Evolutionary conservation across 2,329 filamentous ascomycete species (phyloP).

Genomic region (Basipetospora chlamydospora): DNA sequence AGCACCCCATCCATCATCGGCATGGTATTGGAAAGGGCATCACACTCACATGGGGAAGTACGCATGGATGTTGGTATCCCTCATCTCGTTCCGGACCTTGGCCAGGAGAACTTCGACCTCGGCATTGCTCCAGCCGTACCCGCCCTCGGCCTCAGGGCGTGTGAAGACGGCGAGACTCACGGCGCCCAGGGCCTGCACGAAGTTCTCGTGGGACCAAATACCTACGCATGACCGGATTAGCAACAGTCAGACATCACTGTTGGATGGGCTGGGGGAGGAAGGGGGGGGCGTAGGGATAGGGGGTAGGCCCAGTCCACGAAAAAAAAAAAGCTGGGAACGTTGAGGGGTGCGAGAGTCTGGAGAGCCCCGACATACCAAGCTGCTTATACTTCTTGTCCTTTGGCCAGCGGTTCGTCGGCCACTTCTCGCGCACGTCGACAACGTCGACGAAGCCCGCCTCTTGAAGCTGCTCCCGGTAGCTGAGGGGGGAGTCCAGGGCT

Average conservation of each 20-base stretch:
- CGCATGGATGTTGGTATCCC: constrained; percentile 15
- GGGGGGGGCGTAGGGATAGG: no score
- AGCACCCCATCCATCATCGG: no score
- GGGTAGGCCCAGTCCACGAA: no score
- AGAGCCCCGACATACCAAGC: constrained; percentile 29
- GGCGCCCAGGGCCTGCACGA: constrained; percentile 14
- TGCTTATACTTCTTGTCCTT: constrained; percentile 35
- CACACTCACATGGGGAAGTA: constrained; percentile 20
- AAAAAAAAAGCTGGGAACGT: no score
- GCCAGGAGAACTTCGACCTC: constrained; percentile 15
- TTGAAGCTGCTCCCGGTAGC: constrained; percentile 23
- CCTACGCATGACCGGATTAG: no score
- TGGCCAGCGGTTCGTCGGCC: constrained; percentile 37
- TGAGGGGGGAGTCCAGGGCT: constrained; percentile 14
- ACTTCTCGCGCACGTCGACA: constrained; percentile 28
- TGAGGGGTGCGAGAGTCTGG: no score
- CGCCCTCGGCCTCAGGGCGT: constrained; percentile 8
- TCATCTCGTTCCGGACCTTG: constrained; percentile 15
- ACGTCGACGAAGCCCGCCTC: constrained; percentile 40
- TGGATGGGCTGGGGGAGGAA: no score
- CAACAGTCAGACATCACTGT: no score
- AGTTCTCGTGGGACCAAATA: constrained; percentile 12
- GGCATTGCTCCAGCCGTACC: constrained; percentile 15
- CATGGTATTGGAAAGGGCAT: background rate
- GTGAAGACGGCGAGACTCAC: constrained; percentile 19